A percentile compares a stretch with the other conserved stretches of the same genome.
Evolutionary conservation across 139 green algal species (phyloP).

Genomic region (Haematococcus lacustris): DNA sequence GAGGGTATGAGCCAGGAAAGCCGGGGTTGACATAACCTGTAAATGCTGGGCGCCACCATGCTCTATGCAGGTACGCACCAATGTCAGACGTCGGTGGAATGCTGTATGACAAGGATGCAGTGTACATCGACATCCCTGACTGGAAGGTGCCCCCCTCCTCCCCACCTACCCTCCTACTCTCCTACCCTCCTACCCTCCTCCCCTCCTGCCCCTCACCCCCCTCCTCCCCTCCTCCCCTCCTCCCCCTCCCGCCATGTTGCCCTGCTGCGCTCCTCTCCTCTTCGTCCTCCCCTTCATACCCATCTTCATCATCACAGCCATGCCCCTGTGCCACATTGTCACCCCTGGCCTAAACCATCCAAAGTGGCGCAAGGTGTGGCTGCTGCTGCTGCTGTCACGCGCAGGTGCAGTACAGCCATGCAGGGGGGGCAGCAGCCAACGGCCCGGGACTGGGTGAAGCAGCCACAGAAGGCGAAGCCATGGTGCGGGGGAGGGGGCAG

Average conservation of each 20-base stretch:
- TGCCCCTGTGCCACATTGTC: no score
- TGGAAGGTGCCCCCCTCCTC: slow-evolving; percentile 86
- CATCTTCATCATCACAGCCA: no score
- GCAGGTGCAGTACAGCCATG: slow-evolving; percentile 57
- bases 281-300: no score
- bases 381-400: background rate
- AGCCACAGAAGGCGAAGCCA: slow-evolving; percentile 60
- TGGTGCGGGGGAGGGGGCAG: no score
- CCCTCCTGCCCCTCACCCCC: background rate
- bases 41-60: no score
- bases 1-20: no score
- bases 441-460: slow-evolving; percentile 7
- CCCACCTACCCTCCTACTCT: background rate
- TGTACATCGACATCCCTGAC: slow-evolving; percentile 97
- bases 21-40: no score
- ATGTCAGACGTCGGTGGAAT: slow-evolving; percentile 94
- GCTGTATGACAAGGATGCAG: slow-evolving; percentile 93
- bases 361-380: no score
- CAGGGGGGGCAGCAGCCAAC: slow-evolving; percentile 1
- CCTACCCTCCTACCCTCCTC: background rate
- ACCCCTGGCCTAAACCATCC: no score
- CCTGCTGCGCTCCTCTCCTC: no score
- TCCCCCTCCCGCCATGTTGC: no score
- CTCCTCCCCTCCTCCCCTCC: background rate
- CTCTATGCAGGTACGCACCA: slow-evolving; percentile 78